Base-by-base conservation (phyloP, 805 yeast species). In the Candida cerambycidarum region DNA sequence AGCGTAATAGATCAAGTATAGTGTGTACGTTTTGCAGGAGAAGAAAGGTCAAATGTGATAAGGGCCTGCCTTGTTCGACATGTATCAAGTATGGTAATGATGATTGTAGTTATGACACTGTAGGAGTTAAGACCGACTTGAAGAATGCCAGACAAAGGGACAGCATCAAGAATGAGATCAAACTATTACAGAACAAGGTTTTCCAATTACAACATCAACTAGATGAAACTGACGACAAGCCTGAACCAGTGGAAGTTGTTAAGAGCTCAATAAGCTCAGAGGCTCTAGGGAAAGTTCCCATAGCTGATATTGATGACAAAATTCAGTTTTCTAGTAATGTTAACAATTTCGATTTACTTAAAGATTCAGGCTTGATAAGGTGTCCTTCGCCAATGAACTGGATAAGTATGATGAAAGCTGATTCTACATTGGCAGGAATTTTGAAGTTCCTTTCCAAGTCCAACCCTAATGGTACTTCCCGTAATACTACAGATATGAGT, bases 1-100 rank as follows among this genome's bases (percentile, higher is more conserved):
- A 57, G 38, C 44, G 69, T 30, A 52, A 54, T 38, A 55, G 71
- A 43, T 42, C 55, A n/a, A 54, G 68, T 18, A 57, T 62, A 18
- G 67, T 62, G 36, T 68, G 74, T 48, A 55, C 53, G 32, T 64
- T 61, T 40, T 68, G 74, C 51, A 61, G 61, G 45, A 51, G 51
- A 35, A 48, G 73, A 27, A 68, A 68, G 45, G 67, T 66, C 34
- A 64, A 58, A 37, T 68, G 74, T 53, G 70, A 68, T 47, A 52
- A 62, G 24, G 61, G 59, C 8, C 49, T 54, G 34, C 73, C 73
- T 2, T 68, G 74, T 40, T 54, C 62, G 16, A 50, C 67, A 10
- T 68, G 74, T 48, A 44, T 58, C 13, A 62, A 56, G 38, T 61
- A 62, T 39, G 48, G 52, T 4, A 57, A 57, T 18, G 45, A 55